Conservation (phyloP, 2,329 filamentous ascomycete species). For the Colletotrichum viniferum region DNA sequence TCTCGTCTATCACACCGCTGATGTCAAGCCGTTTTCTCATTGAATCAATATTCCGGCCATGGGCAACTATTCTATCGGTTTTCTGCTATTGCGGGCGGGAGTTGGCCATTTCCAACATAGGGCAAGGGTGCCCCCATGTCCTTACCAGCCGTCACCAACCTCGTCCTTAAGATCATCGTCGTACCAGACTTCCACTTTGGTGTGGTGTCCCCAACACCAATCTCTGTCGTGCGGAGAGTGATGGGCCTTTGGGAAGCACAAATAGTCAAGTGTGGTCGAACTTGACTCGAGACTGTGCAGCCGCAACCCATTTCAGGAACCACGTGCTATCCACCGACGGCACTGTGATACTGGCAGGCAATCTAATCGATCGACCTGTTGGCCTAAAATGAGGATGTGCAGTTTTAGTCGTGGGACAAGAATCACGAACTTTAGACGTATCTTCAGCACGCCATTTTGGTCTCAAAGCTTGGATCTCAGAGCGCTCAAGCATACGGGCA, state of each 20-base stretch:
- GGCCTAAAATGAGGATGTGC: background rate
- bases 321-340: background rate
- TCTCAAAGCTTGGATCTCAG: background rate
- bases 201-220: background rate
- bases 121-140: background rate
- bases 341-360: background rate
- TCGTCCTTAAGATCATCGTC: slow-evolving; percentile 9
- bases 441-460: background rate
- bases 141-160: background rate
- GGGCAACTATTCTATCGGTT: background rate
- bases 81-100: background rate
- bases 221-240: background rate
- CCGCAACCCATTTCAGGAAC: background rate
- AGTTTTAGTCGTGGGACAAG: background rate
- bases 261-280: slow-evolving; percentile 9
- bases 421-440: background rate
- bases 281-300: slow-evolving; percentile 15
- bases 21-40: background rate
- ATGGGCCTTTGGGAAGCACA: background rate
- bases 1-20: slow-evolving; percentile 3
- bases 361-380: background rate
- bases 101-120: background rate
- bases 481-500: background rate
- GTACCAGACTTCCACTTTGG: background rate
- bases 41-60: background rate